phyloP scores from a whole-genome alignment of 495 filamentous ascomycete species.

The Cercophora sp. region DNA sequence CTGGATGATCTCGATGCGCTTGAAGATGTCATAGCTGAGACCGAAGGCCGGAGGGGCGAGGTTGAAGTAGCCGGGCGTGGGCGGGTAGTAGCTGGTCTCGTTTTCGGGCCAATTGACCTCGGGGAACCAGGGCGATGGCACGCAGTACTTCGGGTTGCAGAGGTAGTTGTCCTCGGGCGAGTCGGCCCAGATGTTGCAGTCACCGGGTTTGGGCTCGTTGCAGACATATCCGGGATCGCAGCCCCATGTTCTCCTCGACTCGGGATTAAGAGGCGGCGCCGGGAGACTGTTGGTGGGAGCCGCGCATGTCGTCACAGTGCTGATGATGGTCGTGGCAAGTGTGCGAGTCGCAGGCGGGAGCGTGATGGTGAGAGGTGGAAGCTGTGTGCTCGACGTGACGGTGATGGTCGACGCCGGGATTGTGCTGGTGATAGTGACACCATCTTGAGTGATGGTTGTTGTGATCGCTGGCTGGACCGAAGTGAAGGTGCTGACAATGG shows the following conservation, averaged over 20 bases:
- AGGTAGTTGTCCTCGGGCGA: conserved; percentile 50
- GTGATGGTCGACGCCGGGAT: conserved; percentile 27
- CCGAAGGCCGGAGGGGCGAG: conserved; percentile 61
- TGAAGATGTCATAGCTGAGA: conserved; percentile 59
- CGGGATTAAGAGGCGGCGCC: background rate
- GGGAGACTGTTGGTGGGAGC: conserved; percentile 18
- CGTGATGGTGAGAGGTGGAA: conserved; percentile 16
- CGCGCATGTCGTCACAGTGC: conserved; percentile 29
- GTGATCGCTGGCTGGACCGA: conserved; percentile 19
- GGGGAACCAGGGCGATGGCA: conserved; percentile 38
- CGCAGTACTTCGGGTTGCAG: conserved; percentile 55
- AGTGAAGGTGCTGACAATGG: conserved; percentile 19
- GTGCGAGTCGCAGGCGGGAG: conserved; percentile 19
- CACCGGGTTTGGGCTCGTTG: conserved; percentile 39
- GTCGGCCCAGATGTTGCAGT: conserved; percentile 53
- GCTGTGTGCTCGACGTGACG: conserved; percentile 5
- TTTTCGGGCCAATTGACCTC: conserved; percentile 40
- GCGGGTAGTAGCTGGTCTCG: conserved; percentile 46
- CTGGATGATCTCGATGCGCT: conserved; percentile 19
- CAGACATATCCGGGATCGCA: conserved; percentile 63
- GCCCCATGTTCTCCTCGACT: conserved; percentile 50
- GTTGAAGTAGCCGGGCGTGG: conserved; percentile 57
- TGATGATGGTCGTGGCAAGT: conserved; percentile 21
- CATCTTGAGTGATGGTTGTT: conserved; percentile 21
- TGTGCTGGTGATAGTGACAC: conserved; percentile 24